Evolutionary conservation across 2,329 filamentous ascomycete species (phyloP), one percentile per base, ranked within the genome.

Genomic region (Akanthomyces dipterigenus): DNA sequence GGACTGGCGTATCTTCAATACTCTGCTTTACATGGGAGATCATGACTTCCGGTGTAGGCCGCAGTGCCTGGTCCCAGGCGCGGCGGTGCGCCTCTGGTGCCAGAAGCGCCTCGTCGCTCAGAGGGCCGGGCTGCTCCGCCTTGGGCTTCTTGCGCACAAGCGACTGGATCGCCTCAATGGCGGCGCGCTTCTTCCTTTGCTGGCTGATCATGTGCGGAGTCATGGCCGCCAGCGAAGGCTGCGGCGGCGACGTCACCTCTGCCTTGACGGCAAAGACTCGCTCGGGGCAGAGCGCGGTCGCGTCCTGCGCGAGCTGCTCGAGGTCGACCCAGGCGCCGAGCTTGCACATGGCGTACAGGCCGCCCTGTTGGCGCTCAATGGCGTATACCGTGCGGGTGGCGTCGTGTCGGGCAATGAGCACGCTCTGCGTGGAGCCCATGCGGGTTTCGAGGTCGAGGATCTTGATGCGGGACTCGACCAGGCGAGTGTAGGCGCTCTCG

Each of bases 321-420:
- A 88, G 70, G 63, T 86, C 82, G 24, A 89, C 79, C 87, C 88
- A 90, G 22, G 77, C 72, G 2, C 84, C 87, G 48, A 95, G 76
- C 67, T 83, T 86, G 71, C 87, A 92, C 28, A 91, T 70, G 12
- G 84, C 82, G 70, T 90, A 93, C 3, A 88, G 76, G 1, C 81
- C 81, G 51, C 76, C 72, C 18, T 79, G 76, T 40, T 89, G 84
- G 26, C 84, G 80, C 74, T 93, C 89, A n/a, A 90, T 75, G 14
- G 81, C 87, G 69, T 85, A 88, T 0, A 83, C 64, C 40, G 76
- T 77, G 61, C 78, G 77, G 63, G 78, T 80, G 28, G 79, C 75
- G 48, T 88, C 83, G 49, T 82, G 78, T 62, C 83, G 78, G 31
- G 85, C 86, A 62, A 91, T 77, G 11, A 91, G 78, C 18, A 90